Evolutionary conservation across 768 basidiomycete species (phyloP).

Genomic region (Russula vinacea): DNA sequence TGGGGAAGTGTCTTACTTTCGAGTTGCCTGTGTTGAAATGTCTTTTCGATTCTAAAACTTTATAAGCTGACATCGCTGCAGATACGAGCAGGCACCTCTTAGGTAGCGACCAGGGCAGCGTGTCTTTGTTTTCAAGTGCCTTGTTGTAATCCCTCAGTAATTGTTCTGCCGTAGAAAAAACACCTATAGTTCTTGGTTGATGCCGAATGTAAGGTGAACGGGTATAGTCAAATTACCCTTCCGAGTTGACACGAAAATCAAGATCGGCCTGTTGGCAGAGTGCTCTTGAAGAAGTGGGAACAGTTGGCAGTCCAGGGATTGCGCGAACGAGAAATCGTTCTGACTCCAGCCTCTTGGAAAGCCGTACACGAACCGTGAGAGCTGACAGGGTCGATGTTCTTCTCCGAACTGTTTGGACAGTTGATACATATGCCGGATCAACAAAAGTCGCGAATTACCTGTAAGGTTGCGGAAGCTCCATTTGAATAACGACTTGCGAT

Average conservation of each 20-base stretch:
- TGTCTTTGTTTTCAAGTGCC: conserved; percentile 46
- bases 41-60: conserved; percentile 48
- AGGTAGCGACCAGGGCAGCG: conserved; percentile 68
- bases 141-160: conserved; percentile 70
- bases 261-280: conserved; percentile 74
- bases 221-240: conserved; percentile 52
- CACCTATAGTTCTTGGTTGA: conserved; percentile 35
- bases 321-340: conserved; percentile 79
- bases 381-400: conserved; percentile 82
- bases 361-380: conserved; percentile 70
- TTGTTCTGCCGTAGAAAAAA: conserved; percentile 65
- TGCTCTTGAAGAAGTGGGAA: conserved; percentile 71
- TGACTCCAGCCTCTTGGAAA: conserved; percentile 56
- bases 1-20: conserved; percentile 42
- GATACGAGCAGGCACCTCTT: conserved; percentile 41
- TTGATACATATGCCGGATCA: neutral
- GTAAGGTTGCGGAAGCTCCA: conserved; percentile 59
- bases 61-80: conserved; percentile 1
- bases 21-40: conserved; percentile 67
- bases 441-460: conserved; percentile 46
- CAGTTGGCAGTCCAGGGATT: conserved; percentile 66
- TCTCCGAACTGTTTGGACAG: conserved; percentile 72
- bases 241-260: conserved; percentile 87
- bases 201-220: conserved; percentile 10
- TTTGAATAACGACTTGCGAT: conserved; percentile 51